Evolutionary conservation across 2,329 filamentous ascomycete genomes (phyloP).

Genomic region (Amesomyces nigricolor): DNA sequence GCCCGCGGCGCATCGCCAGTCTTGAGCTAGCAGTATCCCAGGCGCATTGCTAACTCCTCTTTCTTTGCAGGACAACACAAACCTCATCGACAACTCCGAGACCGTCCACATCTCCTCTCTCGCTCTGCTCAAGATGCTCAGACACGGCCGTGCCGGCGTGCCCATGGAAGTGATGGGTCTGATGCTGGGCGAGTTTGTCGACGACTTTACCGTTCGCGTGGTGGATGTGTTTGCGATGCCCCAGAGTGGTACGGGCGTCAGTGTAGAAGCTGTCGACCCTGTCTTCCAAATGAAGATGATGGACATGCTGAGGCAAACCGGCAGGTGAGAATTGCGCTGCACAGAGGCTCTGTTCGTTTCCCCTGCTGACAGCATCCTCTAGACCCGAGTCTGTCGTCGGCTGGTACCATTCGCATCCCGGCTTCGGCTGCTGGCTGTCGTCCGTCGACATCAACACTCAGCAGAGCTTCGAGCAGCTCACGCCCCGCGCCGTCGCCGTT

Average conservation of each 20-base stretch:
- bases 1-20: not conserved
- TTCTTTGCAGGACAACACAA: slow-evolving; percentile 67
- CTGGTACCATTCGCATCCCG: slow-evolving; percentile 99
- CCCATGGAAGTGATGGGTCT: slow-evolving; percentile 99
- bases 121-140: slow-evolving; percentile 95
- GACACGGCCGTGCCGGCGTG: slow-evolving; percentile 93
- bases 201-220: slow-evolving; percentile 97
- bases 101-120: slow-evolving; percentile 99
- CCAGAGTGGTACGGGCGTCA: slow-evolving; percentile 95
- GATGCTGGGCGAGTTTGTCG: slow-evolving; percentile 98
- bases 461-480: slow-evolving; percentile 99
- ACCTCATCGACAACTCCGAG: slow-evolving; percentile 96
- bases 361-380: slow-evolving; percentile 4
- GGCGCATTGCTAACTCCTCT: not conserved
- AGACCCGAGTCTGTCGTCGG: slow-evolving; percentile 96
- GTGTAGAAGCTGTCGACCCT: slow-evolving; percentile 94
- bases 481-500: slow-evolving; percentile 90
- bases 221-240: slow-evolving; percentile 99
- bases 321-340: slow-evolving; percentile 56
- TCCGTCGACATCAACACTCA: slow-evolving; percentile 99
- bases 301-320: slow-evolving; percentile 98
- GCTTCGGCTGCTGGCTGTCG: slow-evolving; percentile 98
- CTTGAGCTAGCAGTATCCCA: slow-evolving; percentile 2
- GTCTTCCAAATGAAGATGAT: slow-evolving; percentile 99
- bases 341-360: not conserved